Base-by-base conservation (phyloP, 768 basidiomycete genomes). In the Hygrophorus russula region DNA sequence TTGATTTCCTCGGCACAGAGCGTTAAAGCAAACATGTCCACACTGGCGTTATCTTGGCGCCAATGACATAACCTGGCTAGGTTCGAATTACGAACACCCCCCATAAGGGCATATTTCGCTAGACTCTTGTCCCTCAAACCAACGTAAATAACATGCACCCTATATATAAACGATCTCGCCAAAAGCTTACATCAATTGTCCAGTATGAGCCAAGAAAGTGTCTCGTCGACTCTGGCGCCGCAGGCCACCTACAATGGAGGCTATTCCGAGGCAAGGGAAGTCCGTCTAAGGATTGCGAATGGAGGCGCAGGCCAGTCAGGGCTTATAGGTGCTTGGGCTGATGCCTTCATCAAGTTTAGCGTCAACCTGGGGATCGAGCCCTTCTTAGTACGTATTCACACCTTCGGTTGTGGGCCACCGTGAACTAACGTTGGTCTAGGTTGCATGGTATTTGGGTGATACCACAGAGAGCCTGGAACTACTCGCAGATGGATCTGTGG, bases 391-490 rank as follows among this genome's bases (percentile, higher is more conserved):
- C 27, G 51, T 47, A 2, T n/a, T 17, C 24, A 24, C 24, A 30
- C 32, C 19, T 32, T 20, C 6, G 11, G 14, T 5, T 7, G 36
- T 43, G 15, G 39, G 36, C 19, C 32, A 28, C n/a, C 42, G 8
- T 15, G 11, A 27, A 9, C 14, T 35, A 10, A 42, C 41, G 9
- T 31, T 36, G 17, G 10, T 42, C 10, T 42, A 76, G 74, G 65
- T 76, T 17, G 74, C 61, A 7, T 77, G 76, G 76, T 71, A 71
- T 52, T 57, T 76, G 18, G 73, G 72, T 4, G 76, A 77, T 49
- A 75, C 73, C 5, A 76, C 74, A 0, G 61, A 74, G 41, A 73
- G 69, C 45, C 57, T 77, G 1, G 57, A 56, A 0, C 63, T 60
- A 36, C 57, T 77, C 11, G 60, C 61, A 0, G 56, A 59, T 2